Base-by-base conservation (phyloP, 768 basidiomycete genomes). In the Lactarius pseudohatsudake region DNA sequence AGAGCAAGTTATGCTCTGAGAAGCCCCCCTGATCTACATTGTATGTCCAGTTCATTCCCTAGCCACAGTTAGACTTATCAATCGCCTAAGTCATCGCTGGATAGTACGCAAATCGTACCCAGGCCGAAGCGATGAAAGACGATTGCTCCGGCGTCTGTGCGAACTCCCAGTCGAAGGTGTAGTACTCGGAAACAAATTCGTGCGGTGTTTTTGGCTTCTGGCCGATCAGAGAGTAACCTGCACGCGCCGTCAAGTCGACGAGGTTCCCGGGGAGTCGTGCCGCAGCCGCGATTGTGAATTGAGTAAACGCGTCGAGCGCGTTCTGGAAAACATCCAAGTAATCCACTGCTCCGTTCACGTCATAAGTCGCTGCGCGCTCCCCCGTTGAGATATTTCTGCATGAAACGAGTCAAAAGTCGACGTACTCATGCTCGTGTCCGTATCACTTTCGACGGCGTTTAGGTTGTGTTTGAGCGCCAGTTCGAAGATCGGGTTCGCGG, bases 21-120 rank as follows among this genome's bases (percentile, higher is more conserved):
- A 86, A 89, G 1, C 86, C 87, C 36, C 85, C 86, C 65, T 15
- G 54, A 53, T 34, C 47, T 38, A 22, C 22, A 30, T 53, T 43
- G 47, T 34, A 81, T 10, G 88, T 88, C 67, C 82, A 86, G 71
- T 89, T 89, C 70, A 87, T 85, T 56, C 81, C 83, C 86, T 86
- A 11, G 45, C 10, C 22, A 22, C n/a, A 22, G n/a, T 18, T 7
- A 30, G 8, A 7, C 22, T 15, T n/a, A 43, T 50, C 28, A 22
- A 28, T 47, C n/a, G 26, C 41, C 54, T 1, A 10, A n/a, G 15
- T 30, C 32, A 57, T 36, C 13, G 7, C 54, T 7, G 28, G 26
- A 36, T 57, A 32, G 11, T 2, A 32, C 20, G 28, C 28, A 3
- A 1, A 2, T 47, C 77, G 59, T 70, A 85, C 85, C 85, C 84